Evolutionary conservation across 1,284 basidiomycete species (phyloP).

Genomic region (Chiua sp.): DNA sequence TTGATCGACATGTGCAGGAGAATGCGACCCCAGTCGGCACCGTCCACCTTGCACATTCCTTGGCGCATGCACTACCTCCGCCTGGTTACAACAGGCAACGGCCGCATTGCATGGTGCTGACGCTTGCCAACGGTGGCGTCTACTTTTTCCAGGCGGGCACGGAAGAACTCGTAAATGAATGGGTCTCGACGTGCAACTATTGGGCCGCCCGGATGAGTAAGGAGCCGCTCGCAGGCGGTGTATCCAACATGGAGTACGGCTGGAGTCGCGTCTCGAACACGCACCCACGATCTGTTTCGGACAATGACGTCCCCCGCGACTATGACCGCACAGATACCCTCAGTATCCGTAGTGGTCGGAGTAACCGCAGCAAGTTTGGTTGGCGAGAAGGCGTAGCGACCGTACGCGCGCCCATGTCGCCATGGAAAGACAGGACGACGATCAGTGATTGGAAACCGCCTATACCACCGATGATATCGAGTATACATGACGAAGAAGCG

Average conservation of each 20-base stretch:
- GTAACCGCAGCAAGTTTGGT: constrained; percentile 68
- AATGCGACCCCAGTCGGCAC: constrained; percentile 87
- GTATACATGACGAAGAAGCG: constrained; percentile 88
- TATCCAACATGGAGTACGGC: constrained; percentile 99
- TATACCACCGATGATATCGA: constrained; percentile 80
- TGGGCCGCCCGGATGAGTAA: constrained; percentile 96
- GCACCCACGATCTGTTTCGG: constrained; percentile 61
- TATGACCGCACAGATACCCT: constrained; percentile 61
- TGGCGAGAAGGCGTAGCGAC: constrained; percentile 69
- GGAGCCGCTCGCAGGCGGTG: constrained; percentile 92
- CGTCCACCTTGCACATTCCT: constrained; percentile 84
- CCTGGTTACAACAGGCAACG: constrained; percentile 92
- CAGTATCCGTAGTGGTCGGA: constrained; percentile 74
- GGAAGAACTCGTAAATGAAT: constrained; percentile 96
- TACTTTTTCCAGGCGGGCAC: constrained; percentile 99
- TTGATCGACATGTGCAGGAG: constrained; percentile 51
- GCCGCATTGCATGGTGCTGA: constrained; percentile 96
- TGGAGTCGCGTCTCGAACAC: constrained; percentile 84
- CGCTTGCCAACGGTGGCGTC: constrained; percentile 85
- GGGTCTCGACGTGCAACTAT: constrained; percentile 99
- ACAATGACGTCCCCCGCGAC: constrained; percentile 57
- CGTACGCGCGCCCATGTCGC: constrained; percentile 64
- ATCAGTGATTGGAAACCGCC: constrained; percentile 97
- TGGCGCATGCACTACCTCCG: constrained; percentile 87
- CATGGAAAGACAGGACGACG: constrained; percentile 77